These are phyloP conservation scores for Thyridium curvatum DNA, from an alignment of 2,329 filamentous ascomycete species.

Conservation along the genomic window DNA sequence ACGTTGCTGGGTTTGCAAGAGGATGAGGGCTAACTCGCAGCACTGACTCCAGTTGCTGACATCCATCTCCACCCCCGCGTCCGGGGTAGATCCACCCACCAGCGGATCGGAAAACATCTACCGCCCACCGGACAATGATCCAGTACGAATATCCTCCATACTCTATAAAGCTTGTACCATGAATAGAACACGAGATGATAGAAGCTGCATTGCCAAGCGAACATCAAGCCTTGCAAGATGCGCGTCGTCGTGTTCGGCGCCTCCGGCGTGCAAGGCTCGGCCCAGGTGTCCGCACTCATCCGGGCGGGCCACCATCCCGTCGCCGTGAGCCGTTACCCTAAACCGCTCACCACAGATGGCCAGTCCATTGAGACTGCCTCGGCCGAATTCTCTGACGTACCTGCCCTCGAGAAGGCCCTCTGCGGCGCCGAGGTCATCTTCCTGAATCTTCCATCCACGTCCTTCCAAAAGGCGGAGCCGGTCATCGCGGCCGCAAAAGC, in stretches of 20 bases:
- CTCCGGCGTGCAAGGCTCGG: constrained; percentile 17
- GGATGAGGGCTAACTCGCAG: no score
- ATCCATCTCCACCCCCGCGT: no score
- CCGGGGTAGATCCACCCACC: no score
- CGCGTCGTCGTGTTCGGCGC: constrained; percentile 20
- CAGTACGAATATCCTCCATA: no score
- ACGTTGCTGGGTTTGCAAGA: no score
- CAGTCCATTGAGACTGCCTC: constrained; percentile 11
- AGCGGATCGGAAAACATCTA: no score
- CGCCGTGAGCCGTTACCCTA: constrained; percentile 16
- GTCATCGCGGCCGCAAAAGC: constrained; percentile 49
- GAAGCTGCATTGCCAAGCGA: no score
- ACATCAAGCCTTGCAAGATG: constrained; percentile 9
- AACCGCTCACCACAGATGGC: constrained; percentile 10
- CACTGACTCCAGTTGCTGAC: no score
- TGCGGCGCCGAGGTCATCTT: constrained; percentile 13
- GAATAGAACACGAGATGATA: no score
- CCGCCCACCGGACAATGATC: no score
- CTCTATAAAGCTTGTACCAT: no score
- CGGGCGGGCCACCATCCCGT: constrained; percentile 15
- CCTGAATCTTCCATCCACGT: constrained; percentile 18
- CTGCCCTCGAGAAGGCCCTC: constrained; percentile 7
- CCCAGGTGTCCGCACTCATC: constrained; percentile 15
- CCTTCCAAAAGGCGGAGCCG: constrained; percentile 27
- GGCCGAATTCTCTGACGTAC: constrained; percentile 11